Conservation (phyloP, 1,139 yeast genomes). For the Yamadazyma kanchanaburiensis region DNA sequence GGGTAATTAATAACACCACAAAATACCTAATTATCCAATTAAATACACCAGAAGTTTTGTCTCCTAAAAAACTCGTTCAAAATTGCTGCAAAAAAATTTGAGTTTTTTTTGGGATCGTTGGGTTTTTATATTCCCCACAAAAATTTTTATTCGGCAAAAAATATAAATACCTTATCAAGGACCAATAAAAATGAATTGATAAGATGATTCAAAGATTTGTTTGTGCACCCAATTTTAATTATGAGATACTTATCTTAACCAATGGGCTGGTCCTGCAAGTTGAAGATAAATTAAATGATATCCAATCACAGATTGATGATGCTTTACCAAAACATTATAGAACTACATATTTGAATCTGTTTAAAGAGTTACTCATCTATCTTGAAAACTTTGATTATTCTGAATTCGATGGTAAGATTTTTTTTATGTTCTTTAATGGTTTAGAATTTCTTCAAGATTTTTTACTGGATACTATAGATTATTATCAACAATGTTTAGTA, state of each 20-base stretch:
- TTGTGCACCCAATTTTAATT: slow-evolving; percentile 31
- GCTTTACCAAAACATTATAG: slow-evolving; percentile 25
- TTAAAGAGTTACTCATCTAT: slow-evolving; percentile 20
- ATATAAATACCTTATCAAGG: slow-evolving; percentile 17
- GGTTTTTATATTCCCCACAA: too few relatives aligned
- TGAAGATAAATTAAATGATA: slow-evolving; percentile 23
- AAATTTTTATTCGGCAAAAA: too few relatives aligned
- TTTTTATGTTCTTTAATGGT: slow-evolving; percentile 42
- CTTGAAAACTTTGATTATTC: slow-evolving; percentile 11
- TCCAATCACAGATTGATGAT: slow-evolving; percentile 21
- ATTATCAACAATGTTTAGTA: slow-evolving; percentile 17
- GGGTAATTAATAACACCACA: too few relatives aligned
- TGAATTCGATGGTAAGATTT: slow-evolving; percentile 27
- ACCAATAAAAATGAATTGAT: slow-evolving; percentile 13
- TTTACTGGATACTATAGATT: slow-evolving; percentile 30
- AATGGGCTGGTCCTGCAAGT: slow-evolving; percentile 34
- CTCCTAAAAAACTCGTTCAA: too few relatives aligned
- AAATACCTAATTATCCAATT: too few relatives aligned
- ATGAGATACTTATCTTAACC: slow-evolving; percentile 34
- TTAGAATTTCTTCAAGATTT: slow-evolving; percentile 30
- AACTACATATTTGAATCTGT: slow-evolving; percentile 25
- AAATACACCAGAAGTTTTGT: too few relatives aligned
- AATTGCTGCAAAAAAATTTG: too few relatives aligned
- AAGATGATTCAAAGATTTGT: slow-evolving; percentile 35
- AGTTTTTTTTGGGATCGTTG: too few relatives aligned